Base-by-base conservation (phyloP, 495 filamentous ascomycete species). In the Lindgomyces ingoldianus region DNA sequence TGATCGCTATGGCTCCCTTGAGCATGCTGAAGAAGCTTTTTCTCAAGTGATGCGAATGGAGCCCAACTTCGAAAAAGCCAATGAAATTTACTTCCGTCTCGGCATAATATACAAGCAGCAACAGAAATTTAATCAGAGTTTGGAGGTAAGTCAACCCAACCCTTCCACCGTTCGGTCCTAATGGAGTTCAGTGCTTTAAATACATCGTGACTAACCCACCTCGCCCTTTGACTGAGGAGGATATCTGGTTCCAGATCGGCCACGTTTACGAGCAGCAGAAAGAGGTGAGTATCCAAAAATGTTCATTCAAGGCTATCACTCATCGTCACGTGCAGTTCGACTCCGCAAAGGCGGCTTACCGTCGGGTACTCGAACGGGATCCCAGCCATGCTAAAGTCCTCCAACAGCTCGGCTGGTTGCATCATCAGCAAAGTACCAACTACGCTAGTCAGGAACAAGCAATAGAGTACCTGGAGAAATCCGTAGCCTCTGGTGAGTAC, bases 61-160 rank as follows among this genome's bases (percentile, higher is more conserved):
- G 55, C 94, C 94, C 1, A 87, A 93, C 70, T 99, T 98, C 63
- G 94, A 99, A 73, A 99, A 99, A 81, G 92, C 94, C 50, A 98
- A 98, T 71, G 94, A 99, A 72, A 97, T 99, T 57, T 99, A 98
- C 77, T 99, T 99, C 79, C 87, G 94, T 16, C 83, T 99, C 41
- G 94, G 94, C 24, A 99, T 99, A 78, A 98, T 99, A 48, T 98
- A 98, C 81, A 99, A 99, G 74, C 92, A 97, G 62, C 95, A 98
- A 72, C 89, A 93, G 60, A 98, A 98, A 76, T 99, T 94, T 72
- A 83, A 81, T 42, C 86, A 93, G 69, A 96, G 92, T 76, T 80
- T 98, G 54, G 94, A 97, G 81, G 93, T 96, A 81, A 65, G 80
- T 76, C 9, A 36, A 51, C 24, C 27, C 14, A 60, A 29, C 18